Evolutionary conservation across 352 stramenopile genomes (phyloP), one percentile per base, ranked within the genome.

Genomic region (Phytophthora constricta): DNA sequence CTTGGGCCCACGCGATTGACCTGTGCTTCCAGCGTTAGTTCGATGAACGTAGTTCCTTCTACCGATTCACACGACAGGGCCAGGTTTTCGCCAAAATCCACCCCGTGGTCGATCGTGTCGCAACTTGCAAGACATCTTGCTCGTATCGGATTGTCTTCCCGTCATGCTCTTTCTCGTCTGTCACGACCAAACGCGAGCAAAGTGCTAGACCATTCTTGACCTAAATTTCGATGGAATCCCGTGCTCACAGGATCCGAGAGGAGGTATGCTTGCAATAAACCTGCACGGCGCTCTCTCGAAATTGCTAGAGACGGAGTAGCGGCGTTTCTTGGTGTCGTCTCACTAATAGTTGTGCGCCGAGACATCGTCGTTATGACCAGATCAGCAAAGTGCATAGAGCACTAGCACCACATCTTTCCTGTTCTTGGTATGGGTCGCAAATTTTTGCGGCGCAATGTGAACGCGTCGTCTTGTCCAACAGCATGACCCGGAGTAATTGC

Each of bases 11-110:
- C n/a, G 37, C 31, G 5, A 37, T 13, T 37, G 31, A 13, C 31
- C 31, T n/a, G 22, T 34, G 56, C 23, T 19, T 65, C 58, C 39
- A n/a, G n/a, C n/a, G 33, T 61, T 39, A 39, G 47, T 62, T 70
- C 60, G 50, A 26, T 67, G 61, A 74, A 74, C 43, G 7, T 28
- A 48, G 42, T 66, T 67, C 27, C 28, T 67, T 70, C 66, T 56
- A 51, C 31, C 66, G 48, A 68, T 57, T 26, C 53, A 37, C 26
- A 57, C 63, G 27, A 55, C 49, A 49, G 56, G n/a, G 28, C 33
- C 43, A 65, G 43, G 31, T 20, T 20, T 48, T 55, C 48, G 41
- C 20, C 16, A 45, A 37, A 39, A 64, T 69, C 46, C 37, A 53
- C 10, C 23, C 16, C 41, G 39, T 14, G 39, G 60, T 34, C 28